A percentile compares a stretch with the other conserved stretches of the same genome.
Conservation (phyloP, 164 flowering plant genomes). For the Stephania japonica region DNA sequence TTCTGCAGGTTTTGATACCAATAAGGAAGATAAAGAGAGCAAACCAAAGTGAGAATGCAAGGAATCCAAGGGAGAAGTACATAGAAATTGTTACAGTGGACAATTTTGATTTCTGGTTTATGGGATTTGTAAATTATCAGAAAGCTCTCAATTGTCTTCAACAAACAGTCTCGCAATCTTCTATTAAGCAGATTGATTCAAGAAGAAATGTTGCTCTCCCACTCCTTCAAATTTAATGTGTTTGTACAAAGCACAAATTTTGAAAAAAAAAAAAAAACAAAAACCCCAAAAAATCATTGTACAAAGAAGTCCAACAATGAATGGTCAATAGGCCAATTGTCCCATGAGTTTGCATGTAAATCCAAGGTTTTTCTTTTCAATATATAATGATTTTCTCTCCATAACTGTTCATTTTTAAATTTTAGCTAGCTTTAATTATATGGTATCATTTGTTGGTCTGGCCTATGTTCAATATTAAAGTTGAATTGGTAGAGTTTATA, state of each 20-base stretch:
- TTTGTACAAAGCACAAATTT: neutral
- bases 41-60: slow-evolving; percentile 29
- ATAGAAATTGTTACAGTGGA: slow-evolving; percentile 39
- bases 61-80: slow-evolving; percentile 41
- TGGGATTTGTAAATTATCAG: slow-evolving; percentile 43
- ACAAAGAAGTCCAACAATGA: neutral
- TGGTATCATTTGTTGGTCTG: no score
- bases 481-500: neutral
- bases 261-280: no score
- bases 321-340: neutral
- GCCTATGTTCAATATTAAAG: neutral
- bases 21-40: slow-evolving; percentile 29
- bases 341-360: neutral
- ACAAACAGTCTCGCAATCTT: slow-evolving; percentile 21
- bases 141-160: slow-evolving; percentile 35
- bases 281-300: neutral
- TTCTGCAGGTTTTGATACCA: slow-evolving; percentile 39
- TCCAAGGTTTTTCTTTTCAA: neutral
- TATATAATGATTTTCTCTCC: neutral
- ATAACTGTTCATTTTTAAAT: neutral
- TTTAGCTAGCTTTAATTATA: no score
- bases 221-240: neutral
- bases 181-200: neutral
- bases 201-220: neutral
- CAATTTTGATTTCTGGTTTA: slow-evolving; percentile 50